These are phyloP conservation scores for Aspergillus ellipticus DNA, from an alignment of 495 filamentous ascomycete species.

Conservation along the genomic window DNA sequence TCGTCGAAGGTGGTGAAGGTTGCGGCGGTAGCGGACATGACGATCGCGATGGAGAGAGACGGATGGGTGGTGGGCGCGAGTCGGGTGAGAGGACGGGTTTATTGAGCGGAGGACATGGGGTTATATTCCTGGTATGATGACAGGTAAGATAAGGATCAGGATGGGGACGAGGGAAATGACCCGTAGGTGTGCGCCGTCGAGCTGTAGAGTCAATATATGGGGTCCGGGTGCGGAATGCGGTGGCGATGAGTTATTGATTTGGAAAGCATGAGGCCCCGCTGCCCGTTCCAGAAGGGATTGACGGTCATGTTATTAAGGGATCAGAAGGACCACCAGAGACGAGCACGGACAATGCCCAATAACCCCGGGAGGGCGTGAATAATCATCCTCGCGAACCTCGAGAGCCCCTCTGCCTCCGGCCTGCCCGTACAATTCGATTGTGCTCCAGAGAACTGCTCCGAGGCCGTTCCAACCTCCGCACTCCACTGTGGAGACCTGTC, in stretches of 20 bases:
- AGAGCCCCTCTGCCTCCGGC: too few relatives aligned
- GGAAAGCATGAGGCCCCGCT: conserved; percentile 3
- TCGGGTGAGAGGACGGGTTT: neutral
- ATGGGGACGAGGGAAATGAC: neutral
- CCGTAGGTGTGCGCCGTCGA: neutral
- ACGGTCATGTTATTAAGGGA: conserved; percentile 6
- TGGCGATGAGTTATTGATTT: neutral
- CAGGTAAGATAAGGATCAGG: neutral
- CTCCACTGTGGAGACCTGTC: conserved; percentile 9
- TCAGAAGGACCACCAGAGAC: neutral
- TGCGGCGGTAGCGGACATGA: neutral
- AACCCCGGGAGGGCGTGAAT: neutral
- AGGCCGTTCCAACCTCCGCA: neutral
- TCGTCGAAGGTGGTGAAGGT: conserved; percentile 13
- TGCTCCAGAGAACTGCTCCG: neutral
- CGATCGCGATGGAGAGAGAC: neutral
- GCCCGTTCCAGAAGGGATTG: conserved; percentile 20
- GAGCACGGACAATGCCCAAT: neutral
- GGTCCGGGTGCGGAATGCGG: neutral
- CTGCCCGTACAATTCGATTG: neutral
- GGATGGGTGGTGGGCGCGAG: too few relatives aligned
- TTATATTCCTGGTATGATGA: neutral
- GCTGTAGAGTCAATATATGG: neutral
- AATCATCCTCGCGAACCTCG: too few relatives aligned
- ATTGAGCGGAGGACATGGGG: neutral